Conservation (phyloP, 1,139 yeast species). For the Saccharomycopsis crataegensis region DNA sequence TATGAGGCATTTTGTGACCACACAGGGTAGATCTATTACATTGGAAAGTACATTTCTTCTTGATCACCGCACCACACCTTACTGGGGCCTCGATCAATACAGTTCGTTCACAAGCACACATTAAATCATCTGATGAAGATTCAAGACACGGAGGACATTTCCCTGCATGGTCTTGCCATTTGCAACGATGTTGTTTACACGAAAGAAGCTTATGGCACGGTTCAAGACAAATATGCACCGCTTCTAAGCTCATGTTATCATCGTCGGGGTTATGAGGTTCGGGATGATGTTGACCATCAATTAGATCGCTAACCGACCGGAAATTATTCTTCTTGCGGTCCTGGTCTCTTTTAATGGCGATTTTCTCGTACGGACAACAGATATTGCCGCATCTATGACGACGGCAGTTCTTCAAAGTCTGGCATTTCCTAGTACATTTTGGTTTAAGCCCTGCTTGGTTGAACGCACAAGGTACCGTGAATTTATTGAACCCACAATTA, state of each 20-base stretch:
- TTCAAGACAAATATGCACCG: slow-evolving; percentile 68
- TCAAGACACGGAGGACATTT: slow-evolving; percentile 81
- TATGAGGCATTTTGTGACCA: slow-evolving; percentile 75
- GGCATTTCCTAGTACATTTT: slow-evolving; percentile 66
- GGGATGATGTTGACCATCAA: neutral
- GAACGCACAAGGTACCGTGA: slow-evolving; percentile 57
- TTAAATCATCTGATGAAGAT: slow-evolving; percentile 71
- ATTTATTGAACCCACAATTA: slow-evolving; percentile 34
- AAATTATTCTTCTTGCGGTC: slow-evolving; percentile 35
- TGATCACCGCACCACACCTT: slow-evolving; percentile 56
- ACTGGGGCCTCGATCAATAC: slow-evolving; percentile 70
- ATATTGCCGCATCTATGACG: slow-evolving; percentile 64
- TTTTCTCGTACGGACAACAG: slow-evolving; percentile 66
- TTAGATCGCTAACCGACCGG: slow-evolving; percentile 26
- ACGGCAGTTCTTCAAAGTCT: slow-evolving; percentile 69
- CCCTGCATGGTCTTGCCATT: slow-evolving; percentile 74
- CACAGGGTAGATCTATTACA: slow-evolving; percentile 58
- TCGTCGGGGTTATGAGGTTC: slow-evolving; percentile 24
- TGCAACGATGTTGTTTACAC: slow-evolving; percentile 73
- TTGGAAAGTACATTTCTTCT: slow-evolving; percentile 58
- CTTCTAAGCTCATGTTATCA: slow-evolving; percentile 54
- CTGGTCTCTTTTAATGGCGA: slow-evolving; percentile 58
- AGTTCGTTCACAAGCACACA: slow-evolving; percentile 82
- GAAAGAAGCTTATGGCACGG: slow-evolving; percentile 58
- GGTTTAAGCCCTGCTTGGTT: slow-evolving; percentile 46